Evolutionary conservation across 202 grass and related monocot species (phyloP).

Genomic region (Setaria italica): DNA sequence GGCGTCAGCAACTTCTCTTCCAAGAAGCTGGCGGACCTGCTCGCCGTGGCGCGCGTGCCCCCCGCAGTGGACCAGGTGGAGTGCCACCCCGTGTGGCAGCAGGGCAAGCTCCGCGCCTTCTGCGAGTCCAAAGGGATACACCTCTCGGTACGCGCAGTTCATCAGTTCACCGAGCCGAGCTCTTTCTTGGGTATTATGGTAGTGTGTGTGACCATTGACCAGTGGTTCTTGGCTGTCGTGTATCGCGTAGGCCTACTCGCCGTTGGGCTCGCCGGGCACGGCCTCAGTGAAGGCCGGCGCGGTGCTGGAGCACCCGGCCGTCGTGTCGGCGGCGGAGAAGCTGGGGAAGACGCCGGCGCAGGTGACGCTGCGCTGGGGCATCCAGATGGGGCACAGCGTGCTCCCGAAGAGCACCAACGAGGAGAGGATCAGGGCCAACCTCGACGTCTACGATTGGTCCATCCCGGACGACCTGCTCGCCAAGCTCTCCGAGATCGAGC

Average conservation of each 20-base stretch:
- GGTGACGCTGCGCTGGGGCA: conserved; percentile 72
- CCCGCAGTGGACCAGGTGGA: conserved; percentile 78
- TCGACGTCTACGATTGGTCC: conserved; percentile 67
- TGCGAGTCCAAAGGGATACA: conserved; percentile 68
- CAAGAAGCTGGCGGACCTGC: conserved; percentile 72
- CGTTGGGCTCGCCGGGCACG: conserved; percentile 65
- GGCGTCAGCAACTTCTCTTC: conserved; percentile 80
- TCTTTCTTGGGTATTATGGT: background rate
- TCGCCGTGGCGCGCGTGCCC: conserved; percentile 59
- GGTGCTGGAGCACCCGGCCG: conserved; percentile 52
- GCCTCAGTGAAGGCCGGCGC: conserved; percentile 49
- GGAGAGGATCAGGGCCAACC: conserved; percentile 65
- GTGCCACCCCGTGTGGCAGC: conserved; percentile 79
- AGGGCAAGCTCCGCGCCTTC: conserved; percentile 57
- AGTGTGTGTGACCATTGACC: too few relatives aligned
- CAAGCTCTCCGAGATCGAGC: conserved; percentile 62
- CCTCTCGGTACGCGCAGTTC: conserved; percentile 60
- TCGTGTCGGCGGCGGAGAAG: conserved; percentile 53
- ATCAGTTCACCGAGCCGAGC: background rate
- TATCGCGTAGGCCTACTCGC: conserved; percentile 64
- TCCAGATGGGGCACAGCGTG: conserved; percentile 75
- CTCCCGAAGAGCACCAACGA: conserved; percentile 80
- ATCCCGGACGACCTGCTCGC: conserved; percentile 68
- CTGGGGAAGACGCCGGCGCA: conserved; percentile 69
- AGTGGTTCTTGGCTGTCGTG: background rate